These are phyloP conservation scores for Asterophora parasitica DNA, from an alignment of 768 basidiomycete species.

Conservation along the genomic window DNA sequence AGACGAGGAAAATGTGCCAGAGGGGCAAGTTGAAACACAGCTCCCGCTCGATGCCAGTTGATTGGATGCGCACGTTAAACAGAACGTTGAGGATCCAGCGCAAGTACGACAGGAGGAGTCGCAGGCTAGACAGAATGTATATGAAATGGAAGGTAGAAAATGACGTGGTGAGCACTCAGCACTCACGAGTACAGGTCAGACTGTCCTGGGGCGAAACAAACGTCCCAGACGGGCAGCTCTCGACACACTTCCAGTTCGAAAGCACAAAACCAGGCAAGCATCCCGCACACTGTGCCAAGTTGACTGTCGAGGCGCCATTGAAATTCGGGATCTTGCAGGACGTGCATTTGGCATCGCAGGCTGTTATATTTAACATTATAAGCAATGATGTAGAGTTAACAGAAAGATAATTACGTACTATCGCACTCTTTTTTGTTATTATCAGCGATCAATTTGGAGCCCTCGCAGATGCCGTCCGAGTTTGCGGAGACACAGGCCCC, in stretches of 20 bases:
- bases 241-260: slow-evolving; percentile 63
- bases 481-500: slow-evolving; percentile 66
- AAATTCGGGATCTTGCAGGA: slow-evolving; percentile 74
- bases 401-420: slow-evolving; percentile 39
- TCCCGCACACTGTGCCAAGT: slow-evolving; percentile 66
- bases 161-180: neutral
- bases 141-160: slow-evolving; percentile 3
- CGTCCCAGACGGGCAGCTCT: slow-evolving; percentile 66
- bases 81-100: slow-evolving; percentile 61
- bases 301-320: slow-evolving; percentile 57
- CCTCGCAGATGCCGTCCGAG: slow-evolving; percentile 64
- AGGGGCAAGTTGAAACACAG: slow-evolving; percentile 70
- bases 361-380: slow-evolving; percentile 28
- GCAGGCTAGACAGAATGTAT: slow-evolving; percentile 27
- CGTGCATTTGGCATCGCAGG: slow-evolving; percentile 75
- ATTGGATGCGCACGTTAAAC: slow-evolving; percentile 64
- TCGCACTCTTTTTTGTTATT: slow-evolving; percentile 78
- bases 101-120: slow-evolving; percentile 65
- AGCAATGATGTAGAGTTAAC: neutral
- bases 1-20: slow-evolving; percentile 60
- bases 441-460: slow-evolving; percentile 64
- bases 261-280: slow-evolving; percentile 78
- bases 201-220: slow-evolving; percentile 72
- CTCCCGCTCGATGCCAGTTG: slow-evolving; percentile 65
- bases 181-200: slow-evolving; percentile 68